Conservation (phyloP, 306 rosid genomes). For the Coriaria nepalensis region DNA sequence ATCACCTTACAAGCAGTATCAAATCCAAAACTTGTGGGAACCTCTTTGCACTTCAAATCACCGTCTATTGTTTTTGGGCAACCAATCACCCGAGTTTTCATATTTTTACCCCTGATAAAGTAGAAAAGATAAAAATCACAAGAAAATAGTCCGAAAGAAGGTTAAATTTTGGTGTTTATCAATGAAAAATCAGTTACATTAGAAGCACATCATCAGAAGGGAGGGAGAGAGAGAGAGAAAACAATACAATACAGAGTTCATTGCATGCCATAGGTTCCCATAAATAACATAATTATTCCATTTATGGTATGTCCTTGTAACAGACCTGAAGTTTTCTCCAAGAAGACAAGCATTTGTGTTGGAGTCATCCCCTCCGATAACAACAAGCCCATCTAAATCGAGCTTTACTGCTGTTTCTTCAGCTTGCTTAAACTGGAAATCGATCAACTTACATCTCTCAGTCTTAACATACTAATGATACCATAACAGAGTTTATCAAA, state of each 20-base stretch:
- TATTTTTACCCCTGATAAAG: constrained; percentile 49
- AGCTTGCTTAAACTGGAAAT: constrained; percentile 82
- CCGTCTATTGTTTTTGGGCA: constrained; percentile 99
- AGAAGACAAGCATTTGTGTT: constrained; percentile 99
- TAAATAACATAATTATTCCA: not conserved
- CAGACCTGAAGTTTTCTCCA: constrained; percentile 91
- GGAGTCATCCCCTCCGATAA: constrained; percentile 98
- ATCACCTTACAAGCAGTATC: constrained; percentile 98
- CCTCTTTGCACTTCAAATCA: constrained; percentile 92
- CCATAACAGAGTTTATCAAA: not conserved
- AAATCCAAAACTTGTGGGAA: constrained; percentile 91
- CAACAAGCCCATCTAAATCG: constrained; percentile 95
- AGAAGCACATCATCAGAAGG: too few relatives aligned
- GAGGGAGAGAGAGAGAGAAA: too few relatives aligned
- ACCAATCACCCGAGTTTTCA: constrained; percentile 77
- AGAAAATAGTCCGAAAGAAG: not conserved
- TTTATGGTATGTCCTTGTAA: not conserved
- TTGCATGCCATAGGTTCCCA: constrained; percentile 10
- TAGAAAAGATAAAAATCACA: not conserved
- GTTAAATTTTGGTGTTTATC: not conserved
- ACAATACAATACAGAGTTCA: not conserved
- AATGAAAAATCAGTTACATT: not conserved
- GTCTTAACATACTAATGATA: constrained; percentile 5
- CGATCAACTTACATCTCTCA: constrained; percentile 12
- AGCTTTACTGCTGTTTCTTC: constrained; percentile 72